These are phyloP conservation scores for Plasmodium cynomolgi DNA, from an alignment of 169 alveolate species.

Conservation along the genomic window DNA sequence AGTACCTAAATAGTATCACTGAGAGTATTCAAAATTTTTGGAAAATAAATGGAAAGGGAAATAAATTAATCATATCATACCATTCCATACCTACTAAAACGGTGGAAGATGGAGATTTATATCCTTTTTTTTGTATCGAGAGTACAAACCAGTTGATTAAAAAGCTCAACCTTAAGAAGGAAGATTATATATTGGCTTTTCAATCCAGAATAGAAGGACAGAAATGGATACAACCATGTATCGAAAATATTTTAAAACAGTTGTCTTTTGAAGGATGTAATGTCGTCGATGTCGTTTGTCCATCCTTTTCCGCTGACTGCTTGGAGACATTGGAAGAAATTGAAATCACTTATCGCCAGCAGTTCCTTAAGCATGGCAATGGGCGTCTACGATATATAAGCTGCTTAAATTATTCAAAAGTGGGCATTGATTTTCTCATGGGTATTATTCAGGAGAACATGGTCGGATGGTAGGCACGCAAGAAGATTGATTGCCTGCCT, in stretches of 20 bases:
- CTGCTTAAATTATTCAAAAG: conserved; percentile 59
- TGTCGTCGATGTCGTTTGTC: conserved; percentile 45
- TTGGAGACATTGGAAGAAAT: conserved; percentile 67
- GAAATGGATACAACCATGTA: conserved; percentile 50
- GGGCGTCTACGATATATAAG: conserved; percentile 47
- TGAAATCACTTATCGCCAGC: conserved; percentile 21
- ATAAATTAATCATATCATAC: conserved; percentile 62
- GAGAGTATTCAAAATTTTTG: conserved; percentile 73
- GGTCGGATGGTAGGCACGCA: conserved; percentile 22
- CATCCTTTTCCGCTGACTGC: conserved; percentile 71
- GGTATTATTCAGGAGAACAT: conserved; percentile 46
- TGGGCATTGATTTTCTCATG: conserved; percentile 51
- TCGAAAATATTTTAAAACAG: conserved; percentile 44
- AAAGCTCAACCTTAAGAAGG: conserved; percentile 34
- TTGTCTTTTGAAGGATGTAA: conserved; percentile 22
- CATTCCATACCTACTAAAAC: conserved; percentile 48
- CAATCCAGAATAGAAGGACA: conserved; percentile 64
- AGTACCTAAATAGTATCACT: conserved; percentile 73
- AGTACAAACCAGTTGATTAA: conserved; percentile 49
- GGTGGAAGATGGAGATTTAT: conserved; percentile 59
- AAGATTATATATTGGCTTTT: conserved; percentile 51
- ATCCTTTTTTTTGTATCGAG: conserved; percentile 74
- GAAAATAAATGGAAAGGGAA: conserved; percentile 69
- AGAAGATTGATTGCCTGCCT: neutral
- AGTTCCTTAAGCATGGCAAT: conserved; percentile 29